Base-by-base conservation (phyloP, 805 yeast genomes). In the Saccharomycopsis fibuligera region DNA sequence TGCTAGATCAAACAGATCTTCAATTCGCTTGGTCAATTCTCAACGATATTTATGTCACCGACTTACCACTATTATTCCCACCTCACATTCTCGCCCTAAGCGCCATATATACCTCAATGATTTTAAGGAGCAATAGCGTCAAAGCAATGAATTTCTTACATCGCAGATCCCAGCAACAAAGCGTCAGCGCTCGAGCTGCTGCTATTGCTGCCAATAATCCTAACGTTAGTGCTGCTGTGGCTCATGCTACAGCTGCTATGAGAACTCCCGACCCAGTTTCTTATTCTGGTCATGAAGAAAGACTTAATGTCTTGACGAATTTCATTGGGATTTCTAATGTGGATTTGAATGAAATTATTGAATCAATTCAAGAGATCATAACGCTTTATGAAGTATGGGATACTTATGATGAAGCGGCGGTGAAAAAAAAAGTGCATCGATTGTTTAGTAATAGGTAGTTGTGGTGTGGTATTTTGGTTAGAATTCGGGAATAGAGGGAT, bases 21-120 rank as follows among this genome's bases (percentile, higher is more conserved):
- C 96, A 91, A 60, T 79, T 85, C 40, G 73, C 86, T 8, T 93
- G 98, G 97, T 83, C 95, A 0, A 71, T 90, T 44, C 75, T 93
- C 33, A 93, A 89, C 62, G 98, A 91, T 61, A 78, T 90, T 54
- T 90, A 85, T 62, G 81, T 88, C 40, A 88, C 96, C 0, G 98
- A 93, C 62, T 68, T 86, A 16, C 91, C 87, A 49, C 64, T 93
- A 41, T 62, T 90, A 14, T 82, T 78, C 54, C 91, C 98, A 0
- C 99, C 99, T 0, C 96, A 90, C 65, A 77, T 89, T 9, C 75
- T 90, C 6, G 95, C 97, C 2, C 66, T 84, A 35, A 78, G 93
- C 0, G 77, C 96, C 9, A 67, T 90, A n/a, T 89, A 87, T 64
- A 71, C 90, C 47, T 82, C 95, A 5, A 21, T 49, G 12, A 41